Evolutionary conservation across 208 protist species (phyloP), one percentile per base, ranked within the genome.

Genomic region (Wallacemonas sp.): DNA sequence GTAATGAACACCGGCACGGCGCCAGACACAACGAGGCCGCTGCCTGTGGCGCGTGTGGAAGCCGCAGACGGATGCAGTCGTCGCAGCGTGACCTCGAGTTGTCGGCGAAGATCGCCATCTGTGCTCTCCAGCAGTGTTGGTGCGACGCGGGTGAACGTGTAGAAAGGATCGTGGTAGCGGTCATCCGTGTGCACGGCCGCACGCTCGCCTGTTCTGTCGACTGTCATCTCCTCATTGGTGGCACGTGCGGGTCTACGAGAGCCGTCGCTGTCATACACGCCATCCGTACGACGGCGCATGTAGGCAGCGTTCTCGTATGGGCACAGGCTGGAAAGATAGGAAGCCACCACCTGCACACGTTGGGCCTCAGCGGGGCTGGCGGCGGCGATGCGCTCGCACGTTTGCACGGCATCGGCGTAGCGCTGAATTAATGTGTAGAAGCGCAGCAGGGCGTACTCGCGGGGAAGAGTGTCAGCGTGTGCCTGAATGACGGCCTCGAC

Each of bases 341-440:
- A 83, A 15, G 70, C 58, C 12, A 92, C 77, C 1, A 84, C 68
- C 47, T 88, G 82, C 38, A 81, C 49, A n/a, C 70, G 79, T 69
- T 93, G 82, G n/a, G 72, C 80, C 36, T 80, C 80, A 17, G 70
- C 74, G 0, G 74, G 51, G 34, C 72, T 60, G 11, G 66, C 56
- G 39, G 62, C 59, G 1, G 72, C 68, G 30, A 84, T 71, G 2
- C 69, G 22, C 19, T 74, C 62, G 60, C 82, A 89, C 44, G 85
- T 72, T 11, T 68, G 51, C 36, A 88, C 58, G 1, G 86, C 82
- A 17, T 93, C 86, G 21, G 77, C 77, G 68, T 87, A 93, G 31
- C 86, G 79, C 54, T 80, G 86, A 59, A 80, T 75, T 6, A 90
- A 71, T 46, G 84, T 77, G 66, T 90, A 88, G 42, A 88, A 93